A percentile compares a stretch with the other conserved stretches of the same genome.
Conservation (phyloP, 2,329 filamentous ascomycete species). For the Pseudogymnoascus pannorum region DNA sequence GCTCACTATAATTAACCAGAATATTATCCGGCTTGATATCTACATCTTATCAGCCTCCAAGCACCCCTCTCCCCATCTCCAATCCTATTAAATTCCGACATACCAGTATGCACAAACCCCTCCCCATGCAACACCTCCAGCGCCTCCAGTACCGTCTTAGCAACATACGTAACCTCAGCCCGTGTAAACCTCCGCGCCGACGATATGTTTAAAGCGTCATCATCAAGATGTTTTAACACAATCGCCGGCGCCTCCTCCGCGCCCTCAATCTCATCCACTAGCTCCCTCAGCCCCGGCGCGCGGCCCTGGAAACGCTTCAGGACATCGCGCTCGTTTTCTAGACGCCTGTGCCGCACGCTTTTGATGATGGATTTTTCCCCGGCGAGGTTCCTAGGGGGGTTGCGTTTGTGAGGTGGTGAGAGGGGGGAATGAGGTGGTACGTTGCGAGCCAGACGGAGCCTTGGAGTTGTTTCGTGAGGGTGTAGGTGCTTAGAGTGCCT, state of each 20-base stretch:
- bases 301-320: constrained; percentile 18
- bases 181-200: constrained; percentile 17
- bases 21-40: not conserved
- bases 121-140: constrained; percentile 21
- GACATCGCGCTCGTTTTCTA: constrained; percentile 23
- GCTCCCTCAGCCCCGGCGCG: constrained; percentile 18
- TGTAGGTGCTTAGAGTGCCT: constrained; percentile 13
- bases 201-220: constrained; percentile 20
- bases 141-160: constrained; percentile 21
- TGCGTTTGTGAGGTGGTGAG: not conserved
- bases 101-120: constrained; percentile 22
- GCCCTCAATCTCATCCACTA: constrained; percentile 21
- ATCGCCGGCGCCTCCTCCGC: constrained; percentile 18
- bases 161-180: constrained; percentile 19
- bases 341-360: constrained; percentile 17
- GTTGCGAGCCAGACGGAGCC: constrained; percentile 16
- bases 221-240: constrained; percentile 20
- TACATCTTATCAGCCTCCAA: too few relatives aligned
- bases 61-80: too few relatives aligned
- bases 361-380: constrained; percentile 20
- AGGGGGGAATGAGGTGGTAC: too few relatives aligned
- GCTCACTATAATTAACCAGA: constrained; percentile 15
- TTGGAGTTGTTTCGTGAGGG: constrained; percentile 17
- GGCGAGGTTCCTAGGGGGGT: constrained; percentile 10
- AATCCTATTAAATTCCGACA: too few relatives aligned